Evolutionary conservation across 140 eudicot species (phyloP).

Genomic region (Flaveria floridana): DNA sequence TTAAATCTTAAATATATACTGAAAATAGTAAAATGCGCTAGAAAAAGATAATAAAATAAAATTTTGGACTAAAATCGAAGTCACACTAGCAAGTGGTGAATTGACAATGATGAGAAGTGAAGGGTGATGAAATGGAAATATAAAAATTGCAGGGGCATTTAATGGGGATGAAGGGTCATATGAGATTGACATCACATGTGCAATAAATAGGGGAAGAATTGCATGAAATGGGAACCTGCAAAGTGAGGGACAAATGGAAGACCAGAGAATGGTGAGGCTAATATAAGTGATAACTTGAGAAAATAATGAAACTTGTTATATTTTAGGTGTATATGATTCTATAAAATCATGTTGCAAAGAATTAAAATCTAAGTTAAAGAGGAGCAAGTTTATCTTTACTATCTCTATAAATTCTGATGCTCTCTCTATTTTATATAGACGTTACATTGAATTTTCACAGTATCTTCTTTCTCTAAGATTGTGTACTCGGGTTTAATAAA

Average conservation of each 20-base stretch:
- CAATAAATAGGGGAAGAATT: constrained; percentile 10
- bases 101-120: not conserved
- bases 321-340: too few species aligned
- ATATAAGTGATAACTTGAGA: too few species aligned
- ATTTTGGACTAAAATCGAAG: not conserved
- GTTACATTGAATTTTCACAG: too few species aligned
- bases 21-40: not conserved
- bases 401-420: too few species aligned
- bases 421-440: too few species aligned
- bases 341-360: too few species aligned
- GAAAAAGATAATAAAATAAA: not conserved
- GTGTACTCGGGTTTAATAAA: too few species aligned
- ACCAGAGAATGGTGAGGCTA: not conserved
- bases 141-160: constrained; percentile 10
- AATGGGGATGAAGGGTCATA: constrained; percentile 14
- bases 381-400: too few species aligned
- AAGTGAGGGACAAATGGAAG: constrained; percentile 27
- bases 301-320: too few species aligned
- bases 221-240: constrained; percentile 20
- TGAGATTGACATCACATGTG: constrained; percentile 25
- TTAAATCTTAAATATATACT: too few species aligned
- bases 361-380: too few species aligned
- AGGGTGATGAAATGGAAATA: constrained; percentile 4
- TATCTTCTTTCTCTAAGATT: too few species aligned
- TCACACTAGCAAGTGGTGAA: not conserved